A percentile compares a stretch with the other conserved stretches of the same genome.
Conservation (phyloP, 2,329 filamentous ascomycete genomes). For the Rutstroemia sp. region DNA sequence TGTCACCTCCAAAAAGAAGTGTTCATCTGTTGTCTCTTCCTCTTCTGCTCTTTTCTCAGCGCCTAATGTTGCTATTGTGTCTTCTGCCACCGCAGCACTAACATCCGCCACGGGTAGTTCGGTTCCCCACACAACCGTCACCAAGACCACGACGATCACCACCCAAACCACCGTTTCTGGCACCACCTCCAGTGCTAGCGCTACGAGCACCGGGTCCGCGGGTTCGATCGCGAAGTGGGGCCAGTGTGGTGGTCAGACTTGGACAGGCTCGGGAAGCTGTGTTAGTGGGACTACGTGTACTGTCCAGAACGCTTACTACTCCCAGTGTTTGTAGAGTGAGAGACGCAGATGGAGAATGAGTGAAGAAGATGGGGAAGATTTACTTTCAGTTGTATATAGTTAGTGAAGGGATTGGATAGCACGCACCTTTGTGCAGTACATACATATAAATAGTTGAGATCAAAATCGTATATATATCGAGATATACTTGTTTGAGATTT, state of each 20-base stretch:
- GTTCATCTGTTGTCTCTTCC: not conserved
- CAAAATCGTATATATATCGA: not conserved
- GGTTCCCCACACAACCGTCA: not conserved
- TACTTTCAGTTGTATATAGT: not conserved
- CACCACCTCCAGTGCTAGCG: not conserved
- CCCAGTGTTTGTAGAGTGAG: conserved; percentile 22
- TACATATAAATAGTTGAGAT: not conserved
- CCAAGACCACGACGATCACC: not conserved
- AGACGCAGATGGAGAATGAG: not conserved
- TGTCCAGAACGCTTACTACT: conserved; percentile 20
- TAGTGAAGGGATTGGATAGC: not conserved
- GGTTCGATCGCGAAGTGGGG: conserved; percentile 15
- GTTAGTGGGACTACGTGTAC: conserved; percentile 21
- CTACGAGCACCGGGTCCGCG: not conserved
- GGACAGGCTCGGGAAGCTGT: conserved; percentile 22
- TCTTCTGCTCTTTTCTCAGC: not conserved
- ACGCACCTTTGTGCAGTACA: not conserved
- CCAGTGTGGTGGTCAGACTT: conserved; percentile 23
- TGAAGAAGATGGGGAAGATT: not conserved
- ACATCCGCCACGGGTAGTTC: not conserved
- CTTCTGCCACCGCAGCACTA: not conserved
- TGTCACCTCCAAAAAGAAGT: conserved; percentile 3
- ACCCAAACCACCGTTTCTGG: not conserved
- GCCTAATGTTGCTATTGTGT: not conserved
- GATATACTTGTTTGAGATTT: too few species aligned